phyloP scores from a whole-genome alignment of 345 rosid genomes.

The Eucalyptus viminalis region DNA sequence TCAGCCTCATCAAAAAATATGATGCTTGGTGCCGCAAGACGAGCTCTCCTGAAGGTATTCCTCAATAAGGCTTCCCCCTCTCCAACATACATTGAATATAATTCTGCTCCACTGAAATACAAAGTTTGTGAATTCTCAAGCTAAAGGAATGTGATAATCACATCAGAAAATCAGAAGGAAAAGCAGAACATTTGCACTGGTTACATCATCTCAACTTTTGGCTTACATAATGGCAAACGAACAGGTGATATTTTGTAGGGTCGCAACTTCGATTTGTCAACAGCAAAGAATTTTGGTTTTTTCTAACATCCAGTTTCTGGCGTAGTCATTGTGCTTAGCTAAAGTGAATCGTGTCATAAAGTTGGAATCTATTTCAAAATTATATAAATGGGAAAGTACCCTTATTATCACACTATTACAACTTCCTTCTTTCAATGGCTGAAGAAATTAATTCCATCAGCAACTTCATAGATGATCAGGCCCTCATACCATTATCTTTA shows the following conservation, averaged over 20 bases:
- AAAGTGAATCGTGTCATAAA: background rate
- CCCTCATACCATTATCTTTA: background rate
- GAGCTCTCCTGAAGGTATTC: constrained; percentile 80
- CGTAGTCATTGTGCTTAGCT: background rate
- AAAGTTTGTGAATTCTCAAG: background rate
- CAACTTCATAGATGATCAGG: background rate
- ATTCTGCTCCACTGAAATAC: constrained; percentile 71
- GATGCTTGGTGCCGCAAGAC: constrained; percentile 91
- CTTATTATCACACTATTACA: background rate
- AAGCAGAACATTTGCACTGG: background rate
- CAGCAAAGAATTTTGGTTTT: background rate
- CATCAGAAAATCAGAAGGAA: background rate
- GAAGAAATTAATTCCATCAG: background rate
- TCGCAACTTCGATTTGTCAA: background rate
- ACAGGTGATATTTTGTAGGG: background rate
- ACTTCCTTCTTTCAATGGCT: background rate
- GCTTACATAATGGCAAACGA: background rate
- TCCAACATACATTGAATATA: constrained; percentile 95
- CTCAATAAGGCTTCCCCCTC: constrained; percentile 95
- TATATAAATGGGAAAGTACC: background rate
- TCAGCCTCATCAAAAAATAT: constrained; percentile 95
- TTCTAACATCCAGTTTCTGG: background rate
- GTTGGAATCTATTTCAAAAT: background rate
- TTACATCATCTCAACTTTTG: background rate
- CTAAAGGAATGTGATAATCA: background rate